Percentiles rank a stretch among this genome's conserved stretches.
Evolutionary conservation across 1,284 basidiomycete genomes (phyloP).

Genomic region (Hymenochaete sp.): DNA sequence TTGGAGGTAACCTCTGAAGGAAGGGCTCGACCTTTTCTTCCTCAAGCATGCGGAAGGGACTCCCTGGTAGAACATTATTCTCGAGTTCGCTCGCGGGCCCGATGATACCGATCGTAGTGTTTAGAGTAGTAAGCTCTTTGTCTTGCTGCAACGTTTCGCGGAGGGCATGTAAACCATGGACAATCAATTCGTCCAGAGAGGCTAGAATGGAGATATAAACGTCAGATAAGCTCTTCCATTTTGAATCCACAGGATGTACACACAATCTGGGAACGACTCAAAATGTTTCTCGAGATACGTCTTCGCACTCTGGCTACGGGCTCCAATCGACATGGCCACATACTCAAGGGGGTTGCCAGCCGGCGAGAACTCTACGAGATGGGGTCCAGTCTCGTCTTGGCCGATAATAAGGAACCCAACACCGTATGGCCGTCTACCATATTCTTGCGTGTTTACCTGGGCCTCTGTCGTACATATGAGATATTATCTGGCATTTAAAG

Average conservation of each 20-base stretch:
- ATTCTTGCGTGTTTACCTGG: conserved; percentile 98
- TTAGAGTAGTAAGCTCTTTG: conserved; percentile 85
- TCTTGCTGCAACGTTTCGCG: conserved; percentile 96
- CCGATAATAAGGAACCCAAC: conserved; percentile 98
- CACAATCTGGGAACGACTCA: conserved; percentile 79
- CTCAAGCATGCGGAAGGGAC: conserved; percentile 73
- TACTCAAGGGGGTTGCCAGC: conserved; percentile 98
- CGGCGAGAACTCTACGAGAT: conserved; percentile 97
- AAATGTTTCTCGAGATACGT: conserved; percentile 96
- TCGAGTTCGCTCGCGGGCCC: conserved; percentile 61
- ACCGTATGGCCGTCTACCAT: conserved; percentile 95
- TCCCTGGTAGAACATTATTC: conserved; percentile 37
- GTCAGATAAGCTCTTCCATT: too few relatives aligned
- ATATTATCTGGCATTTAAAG: conserved; percentile 8
- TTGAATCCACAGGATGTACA: conserved; percentile 28
- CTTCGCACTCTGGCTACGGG: conserved; percentile 94
- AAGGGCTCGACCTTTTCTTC: conserved; percentile 65
- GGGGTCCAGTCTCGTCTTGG: conserved; percentile 89
- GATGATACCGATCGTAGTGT: conserved; percentile 90
- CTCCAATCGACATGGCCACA: conserved; percentile 97
- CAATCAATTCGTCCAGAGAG: conserved; percentile 77
- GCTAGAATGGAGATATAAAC: too few relatives aligned
- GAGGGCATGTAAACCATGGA: conserved; percentile 86
- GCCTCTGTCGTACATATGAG: conserved; percentile 58
- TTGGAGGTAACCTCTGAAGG: conserved; percentile 62